Evolutionary conservation across 2,329 filamentous ascomycete genomes (phyloP).

Genomic region (Neophaeococcomyces mojaviensis): DNA sequence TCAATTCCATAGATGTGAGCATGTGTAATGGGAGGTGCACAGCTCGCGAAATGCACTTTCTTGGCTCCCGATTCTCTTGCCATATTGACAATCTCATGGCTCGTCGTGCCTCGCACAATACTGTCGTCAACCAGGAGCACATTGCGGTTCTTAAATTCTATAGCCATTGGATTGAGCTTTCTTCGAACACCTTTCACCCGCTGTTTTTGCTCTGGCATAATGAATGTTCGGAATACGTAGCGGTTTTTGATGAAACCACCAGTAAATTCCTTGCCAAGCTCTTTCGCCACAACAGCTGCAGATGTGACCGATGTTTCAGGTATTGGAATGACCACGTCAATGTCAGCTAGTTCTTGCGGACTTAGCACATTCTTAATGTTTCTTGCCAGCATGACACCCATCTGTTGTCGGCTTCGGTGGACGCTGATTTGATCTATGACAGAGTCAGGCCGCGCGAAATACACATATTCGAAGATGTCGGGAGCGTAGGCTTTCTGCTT

Average conservation of each 20-base stretch:
- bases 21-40: conserved; percentile 73
- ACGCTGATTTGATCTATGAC: conserved; percentile 84
- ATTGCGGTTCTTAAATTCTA: conserved; percentile 73
- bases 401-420: conserved; percentile 72
- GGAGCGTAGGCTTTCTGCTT: conserved; percentile 64
- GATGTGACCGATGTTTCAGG: conserved; percentile 78
- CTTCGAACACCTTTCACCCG: conserved; percentile 80
- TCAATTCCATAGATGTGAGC: conserved; percentile 84
- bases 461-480: conserved; percentile 83
- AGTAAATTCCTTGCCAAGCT: conserved; percentile 67
- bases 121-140: conserved; percentile 84
- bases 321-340: conserved; percentile 75
- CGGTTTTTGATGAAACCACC: conserved; percentile 85
- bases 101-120: conserved; percentile 80
- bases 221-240: conserved; percentile 82
- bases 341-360: conserved; percentile 61
- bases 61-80: conserved; percentile 73
- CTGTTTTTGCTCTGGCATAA: conserved; percentile 73
- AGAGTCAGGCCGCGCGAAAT: conserved; percentile 75
- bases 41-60: conserved; percentile 76
- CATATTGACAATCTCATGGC: conserved; percentile 73
- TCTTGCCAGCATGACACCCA: conserved; percentile 74
- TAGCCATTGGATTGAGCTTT: conserved; percentile 79
- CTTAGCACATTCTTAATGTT: conserved; percentile 62
- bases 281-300: conserved; percentile 66